Base-by-base conservation (phyloP, 2,329 filamentous ascomycete genomes). In the Fusarium tuaranense region DNA sequence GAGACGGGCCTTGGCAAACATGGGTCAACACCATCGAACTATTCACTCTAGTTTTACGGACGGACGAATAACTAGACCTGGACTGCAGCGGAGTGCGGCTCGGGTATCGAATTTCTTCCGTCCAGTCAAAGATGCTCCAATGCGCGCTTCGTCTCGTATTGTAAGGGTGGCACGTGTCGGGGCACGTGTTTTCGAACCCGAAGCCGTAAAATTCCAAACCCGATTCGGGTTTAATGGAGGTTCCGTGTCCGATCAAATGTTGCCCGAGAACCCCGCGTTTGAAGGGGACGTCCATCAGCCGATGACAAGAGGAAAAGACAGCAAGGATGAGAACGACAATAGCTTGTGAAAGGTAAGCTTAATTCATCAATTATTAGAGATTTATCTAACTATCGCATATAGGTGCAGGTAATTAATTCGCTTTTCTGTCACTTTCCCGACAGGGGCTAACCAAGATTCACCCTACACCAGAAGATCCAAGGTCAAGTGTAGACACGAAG, bases 401-500 rank as follows among this genome's bases (percentile, higher is more conserved):
- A 79, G 77, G 55, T 79, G 77, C 74, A 77, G 77, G 77, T 79
- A 70, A 55, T 32, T 34, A 12, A 32, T 16, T 16, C 12, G 41
- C 44, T 30, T 58, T 9, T 22, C 55, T 8, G 3, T n/a, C 48
- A 7, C 18, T 38, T 36, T 57, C n/a, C n/a, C 14, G 20, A 59
- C 30, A 25, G n/a, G 8, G 27, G 6, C 41, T 6, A 20, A 13
- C 36, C 59, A 67, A 36, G 67, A 22, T 22, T 53, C 48, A 60
- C 22, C 20, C 22, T 57, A 7, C 30, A 20, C 36, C 38, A 79
- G 77, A 41, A 70, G 55, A 62, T 78, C 77, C 4, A 79, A 79
- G 51, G 73, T 79, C 62, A 79, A 79, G 16, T 79, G 77, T 13
- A 78, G 51, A 25, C 77, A 79, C 39, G 51, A 75, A 16, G 76